Evolutionary conservation across 768 basidiomycete species (phyloP), one percentile per base, ranked within the genome.

Genomic region (Cystofilobasidium macerans): DNA sequence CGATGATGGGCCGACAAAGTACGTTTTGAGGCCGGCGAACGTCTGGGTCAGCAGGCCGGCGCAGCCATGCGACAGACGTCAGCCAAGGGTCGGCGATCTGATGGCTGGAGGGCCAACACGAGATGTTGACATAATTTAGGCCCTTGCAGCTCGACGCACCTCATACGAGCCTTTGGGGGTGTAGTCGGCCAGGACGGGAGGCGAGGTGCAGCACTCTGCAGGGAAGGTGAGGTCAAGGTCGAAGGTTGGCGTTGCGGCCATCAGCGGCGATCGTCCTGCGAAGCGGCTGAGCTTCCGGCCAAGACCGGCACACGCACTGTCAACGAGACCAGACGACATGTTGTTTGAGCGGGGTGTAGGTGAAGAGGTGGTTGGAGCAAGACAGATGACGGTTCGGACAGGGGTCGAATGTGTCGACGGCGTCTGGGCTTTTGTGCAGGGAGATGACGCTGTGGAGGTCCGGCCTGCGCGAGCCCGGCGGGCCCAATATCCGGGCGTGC

Each of bases 11-110:
- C 72, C 74, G 24, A 69, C 61, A 11, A 67, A 56, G 60, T 76
- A 76, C 14, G 75, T 72, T 64, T 74, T 75, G 65, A 72, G 57
- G 14, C 69, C 74, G 22, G 51, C 54, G 61, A 74, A 48, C 35
- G 64, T 65, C 64, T 63, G 36, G 20, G 18, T 22, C 12, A 48
- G 45, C n/a, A n/a, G n/a, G n/a, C n/a, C n/a, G n/a, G n/a, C n/a
- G n/a, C n/a, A n/a, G n/a, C n/a, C 16, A 51, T 5, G 24, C 24
- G 48, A 51, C 8, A 22, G 45, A 18, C 6, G 6, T 6, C 45
- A 47, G 18, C 12, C 8, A 18, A 22, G 45, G 45, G 20, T 6
- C 8, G 45, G 45, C 28, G 24, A 51, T 2, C 11, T 12, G 28
- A 13, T 16, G 42, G 9, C 16, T 8, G 16, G 3, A 42, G 42